Conservation (phyloP, 2,329 filamentous ascomycete genomes). For the Aureobasidium pullulans region DNA sequence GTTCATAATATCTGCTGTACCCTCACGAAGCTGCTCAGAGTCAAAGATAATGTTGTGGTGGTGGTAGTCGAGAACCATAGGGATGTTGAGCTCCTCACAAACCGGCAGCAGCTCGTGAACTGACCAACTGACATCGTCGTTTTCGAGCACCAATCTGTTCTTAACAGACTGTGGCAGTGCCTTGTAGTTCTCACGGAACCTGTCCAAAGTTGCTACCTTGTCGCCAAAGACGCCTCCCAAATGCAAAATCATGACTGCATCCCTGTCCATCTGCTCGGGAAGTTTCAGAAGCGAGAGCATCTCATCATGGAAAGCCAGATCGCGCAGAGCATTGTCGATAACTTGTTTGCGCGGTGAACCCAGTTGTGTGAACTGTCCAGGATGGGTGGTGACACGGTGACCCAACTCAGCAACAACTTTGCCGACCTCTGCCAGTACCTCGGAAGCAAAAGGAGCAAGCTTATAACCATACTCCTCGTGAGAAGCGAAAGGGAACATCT, state of each 20-base stretch:
- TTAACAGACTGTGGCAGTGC: conserved; percentile 63
- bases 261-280: conserved; percentile 68
- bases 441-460: conserved; percentile 73
- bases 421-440: conserved; percentile 68
- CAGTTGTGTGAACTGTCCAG: conserved; percentile 87
- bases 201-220: conserved; percentile 67
- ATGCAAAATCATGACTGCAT: conserved; percentile 91
- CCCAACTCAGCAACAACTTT: conserved; percentile 68
- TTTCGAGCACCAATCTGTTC: conserved; percentile 78
- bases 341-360: conserved; percentile 75
- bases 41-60: conserved; percentile 95
- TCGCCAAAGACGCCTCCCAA: conserved; percentile 89
- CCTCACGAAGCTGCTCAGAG: conserved; percentile 63
- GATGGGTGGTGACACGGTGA: conserved; percentile 83
- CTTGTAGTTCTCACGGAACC: conserved; percentile 70
- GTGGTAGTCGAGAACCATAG: conserved; percentile 85
- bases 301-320: conserved; percentile 83
- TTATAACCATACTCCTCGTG: conserved; percentile 82
- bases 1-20: conserved; percentile 70
- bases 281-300: conserved; percentile 70
- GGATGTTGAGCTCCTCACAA: conserved; percentile 91
- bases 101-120: conserved; percentile 84
- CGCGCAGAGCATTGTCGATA: conserved; percentile 66
- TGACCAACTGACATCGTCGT: conserved; percentile 89
- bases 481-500: conserved; percentile 96